A percentile compares a stretch with the other conserved stretches of the same genome.
phyloP scores from a whole-genome alignment of 371 early-diverging fungal genomes.

The Nematocida parisii region DNA sequence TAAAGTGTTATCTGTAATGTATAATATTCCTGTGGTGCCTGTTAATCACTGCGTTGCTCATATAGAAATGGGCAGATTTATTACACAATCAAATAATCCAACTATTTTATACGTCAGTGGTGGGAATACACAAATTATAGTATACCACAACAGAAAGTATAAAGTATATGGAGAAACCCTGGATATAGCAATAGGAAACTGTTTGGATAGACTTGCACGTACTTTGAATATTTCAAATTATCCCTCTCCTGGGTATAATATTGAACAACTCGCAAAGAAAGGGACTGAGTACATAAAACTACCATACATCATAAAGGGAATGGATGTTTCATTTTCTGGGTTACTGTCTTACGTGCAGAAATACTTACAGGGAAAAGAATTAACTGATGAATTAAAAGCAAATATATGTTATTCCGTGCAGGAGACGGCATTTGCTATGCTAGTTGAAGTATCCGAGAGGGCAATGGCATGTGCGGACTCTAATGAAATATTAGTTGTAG shows the following conservation, averaged over 20 bases:
- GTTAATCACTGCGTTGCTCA: slow-evolving; percentile 98
- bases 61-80: slow-evolving; percentile 98
- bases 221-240: slow-evolving; percentile 85
- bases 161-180: slow-evolving; percentile 97
- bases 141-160: slow-evolving; percentile 81
- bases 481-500: slow-evolving; percentile 88
- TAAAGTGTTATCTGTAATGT: slow-evolving; percentile 81
- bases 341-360: slow-evolving; percentile 82
- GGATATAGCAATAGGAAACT: slow-evolving; percentile 98
- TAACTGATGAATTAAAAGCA: slow-evolving; percentile 72
- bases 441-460: slow-evolving; percentile 98
- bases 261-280: slow-evolving; percentile 86
- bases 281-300: slow-evolving; percentile 81
- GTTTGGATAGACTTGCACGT: slow-evolving; percentile 92
- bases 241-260: slow-evolving; percentile 94
- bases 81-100: slow-evolving; percentile 89
- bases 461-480: slow-evolving; percentile 95
- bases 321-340: slow-evolving; percentile 98
- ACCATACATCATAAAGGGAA: slow-evolving; percentile 96
- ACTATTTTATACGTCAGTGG: slow-evolving; percentile 96
- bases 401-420: slow-evolving; percentile 94
- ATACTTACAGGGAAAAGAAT: slow-evolving; percentile 62
- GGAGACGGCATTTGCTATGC: slow-evolving; percentile 94
- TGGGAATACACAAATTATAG: slow-evolving; percentile 99
- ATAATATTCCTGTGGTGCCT: slow-evolving; percentile 86